Evolutionary conservation across 2,329 filamentous ascomycete species (phyloP), one percentile per base, ranked within the genome.

Genomic region (Chrysoporthe austroafricana): DNA sequence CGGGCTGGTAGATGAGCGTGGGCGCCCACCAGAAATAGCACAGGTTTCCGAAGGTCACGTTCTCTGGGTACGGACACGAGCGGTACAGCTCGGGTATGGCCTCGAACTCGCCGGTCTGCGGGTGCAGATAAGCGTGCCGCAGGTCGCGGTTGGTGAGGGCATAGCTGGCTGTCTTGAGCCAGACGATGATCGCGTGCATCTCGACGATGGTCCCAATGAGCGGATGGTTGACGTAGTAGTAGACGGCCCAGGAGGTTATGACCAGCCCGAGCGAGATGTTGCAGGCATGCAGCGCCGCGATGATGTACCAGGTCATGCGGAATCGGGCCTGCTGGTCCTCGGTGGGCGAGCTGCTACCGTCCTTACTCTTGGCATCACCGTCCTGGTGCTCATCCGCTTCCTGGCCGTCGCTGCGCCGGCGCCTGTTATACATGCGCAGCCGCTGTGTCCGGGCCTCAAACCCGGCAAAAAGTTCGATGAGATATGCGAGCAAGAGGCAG

Each of bases 11-110:
- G 57, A 98, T 91, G 63, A 99, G 85, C 0, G 96, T 99, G 0
- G 96, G 96, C 0, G 95, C 96, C 90, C 94, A 95, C 95, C 96
- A 98, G 78, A 99, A 99, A 80, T 98, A 99, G 67, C 88, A 88
- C 36, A 99, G 83, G 76, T 98, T 99, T 62, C 85, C 81, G 72
- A 97, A 85, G 3, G 94, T 97, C 78, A 99, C 92, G 78, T 98
- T 99, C 60, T 87, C 80, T 0, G 96, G 96, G 77, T 99, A 99
- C 0, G 95, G 92, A 74, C 94, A 97, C 64, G 87, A 77, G 14
- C 85, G 83, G 81, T 98, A 99, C 34, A 98, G 84, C 48, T 92
- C 89, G 0, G 96, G 96, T 4, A 97, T 82, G 34, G 87, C 85
- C 58, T 88, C 87, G 62, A 90, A 85, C 67, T 91, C 88, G 69